phyloP scores from a whole-genome alignment of 306 rosid genomes.

The Sophora flavescens region DNA sequence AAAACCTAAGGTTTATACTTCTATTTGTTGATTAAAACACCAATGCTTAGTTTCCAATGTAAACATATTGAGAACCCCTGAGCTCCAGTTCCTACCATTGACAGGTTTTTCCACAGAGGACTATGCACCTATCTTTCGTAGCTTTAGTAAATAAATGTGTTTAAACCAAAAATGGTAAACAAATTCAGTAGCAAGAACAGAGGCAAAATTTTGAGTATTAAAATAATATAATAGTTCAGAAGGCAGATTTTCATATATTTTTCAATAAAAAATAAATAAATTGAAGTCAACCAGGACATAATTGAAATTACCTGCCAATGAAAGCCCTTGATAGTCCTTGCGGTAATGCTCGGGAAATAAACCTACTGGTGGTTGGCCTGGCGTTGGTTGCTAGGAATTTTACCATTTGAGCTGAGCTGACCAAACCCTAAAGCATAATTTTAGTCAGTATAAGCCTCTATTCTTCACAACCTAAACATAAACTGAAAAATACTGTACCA shows the following conservation, averaged over 20 bases:
- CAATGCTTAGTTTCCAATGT: not conserved
- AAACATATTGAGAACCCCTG: not conserved
- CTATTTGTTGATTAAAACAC: slow-evolving; percentile 9
- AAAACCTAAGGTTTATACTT: slow-evolving; percentile 17
- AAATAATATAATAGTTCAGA: not conserved
- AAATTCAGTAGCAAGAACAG: slow-evolving; percentile 27
- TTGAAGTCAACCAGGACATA: slow-evolving; percentile 15
- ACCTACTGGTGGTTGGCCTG: slow-evolving; percentile 87
- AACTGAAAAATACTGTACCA: slow-evolving; percentile 60
- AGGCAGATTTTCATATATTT: slow-evolving; percentile 13
- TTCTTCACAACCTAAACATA: slow-evolving; percentile 42
- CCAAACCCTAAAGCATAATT: slow-evolving; percentile 75
- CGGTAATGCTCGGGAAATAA: slow-evolving; percentile 77
- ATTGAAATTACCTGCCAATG: slow-evolving; percentile 86
- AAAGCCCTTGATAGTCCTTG: slow-evolving; percentile 89
- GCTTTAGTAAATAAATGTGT: slow-evolving; percentile 9
- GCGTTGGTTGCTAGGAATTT: slow-evolving; percentile 84
- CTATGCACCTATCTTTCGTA: not conserved
- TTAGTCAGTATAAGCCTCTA: slow-evolving; percentile 51
- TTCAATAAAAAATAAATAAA: slow-evolving; percentile 13
- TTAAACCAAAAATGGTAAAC: slow-evolving; percentile 18
- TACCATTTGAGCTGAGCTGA: slow-evolving; percentile 99
- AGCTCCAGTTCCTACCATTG: not conserved
- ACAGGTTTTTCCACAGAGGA: not conserved
- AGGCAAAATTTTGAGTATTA: not conserved